Percentiles rank a stretch among this genome's conserved stretches.
Conservation (phyloP, 2,329 filamentous ascomycete species). For the Cladorrhinum sp. region DNA sequence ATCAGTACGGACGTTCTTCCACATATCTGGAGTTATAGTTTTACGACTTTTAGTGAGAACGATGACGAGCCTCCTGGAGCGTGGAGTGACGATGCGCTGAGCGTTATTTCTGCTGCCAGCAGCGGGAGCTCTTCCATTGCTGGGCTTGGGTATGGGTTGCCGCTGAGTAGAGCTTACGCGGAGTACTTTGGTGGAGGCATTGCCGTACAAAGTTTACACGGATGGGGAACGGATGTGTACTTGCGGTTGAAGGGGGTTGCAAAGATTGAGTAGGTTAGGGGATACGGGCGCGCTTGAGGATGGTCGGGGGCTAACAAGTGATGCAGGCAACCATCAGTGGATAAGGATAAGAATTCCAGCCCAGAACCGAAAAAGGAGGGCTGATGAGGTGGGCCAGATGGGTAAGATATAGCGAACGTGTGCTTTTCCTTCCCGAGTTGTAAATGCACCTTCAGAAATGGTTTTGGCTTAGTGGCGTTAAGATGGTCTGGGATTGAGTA, state of each 20-base stretch:
- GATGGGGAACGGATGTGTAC: slow-evolving; percentile 79
- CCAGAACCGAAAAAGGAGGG: not conserved
- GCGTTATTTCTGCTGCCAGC: slow-evolving; percentile 68
- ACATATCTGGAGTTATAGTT: slow-evolving; percentile 95
- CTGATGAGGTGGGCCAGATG: not conserved
- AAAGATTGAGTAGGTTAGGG: slow-evolving; percentile 42
- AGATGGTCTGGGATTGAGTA: not conserved
- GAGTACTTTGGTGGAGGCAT: slow-evolving; percentile 98
- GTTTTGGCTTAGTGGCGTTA: not conserved
- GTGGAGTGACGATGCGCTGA: slow-evolving; percentile 62
- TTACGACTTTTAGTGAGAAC: slow-evolving; percentile 84
- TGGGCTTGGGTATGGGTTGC: slow-evolving; percentile 87
- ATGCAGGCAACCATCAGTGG: not conserved
- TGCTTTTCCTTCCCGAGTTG: not conserved
- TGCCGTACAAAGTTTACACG: slow-evolving; percentile 89
- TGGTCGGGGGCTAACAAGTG: not conserved
- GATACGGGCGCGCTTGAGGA: not conserved
- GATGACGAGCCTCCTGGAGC: slow-evolving; percentile 42
- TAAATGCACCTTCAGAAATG: not conserved
- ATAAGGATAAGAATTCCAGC: not conserved
- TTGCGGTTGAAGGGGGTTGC: slow-evolving; percentile 62
- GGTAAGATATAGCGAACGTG: not conserved
- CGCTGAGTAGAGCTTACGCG: slow-evolving; percentile 86
- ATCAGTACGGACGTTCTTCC: slow-evolving; percentile 80
- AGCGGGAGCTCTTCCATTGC: slow-evolving; percentile 81